Evolutionary conservation across 2,329 filamentous ascomycete genomes (phyloP).

Genomic region (Mariannaea elegans): DNA sequence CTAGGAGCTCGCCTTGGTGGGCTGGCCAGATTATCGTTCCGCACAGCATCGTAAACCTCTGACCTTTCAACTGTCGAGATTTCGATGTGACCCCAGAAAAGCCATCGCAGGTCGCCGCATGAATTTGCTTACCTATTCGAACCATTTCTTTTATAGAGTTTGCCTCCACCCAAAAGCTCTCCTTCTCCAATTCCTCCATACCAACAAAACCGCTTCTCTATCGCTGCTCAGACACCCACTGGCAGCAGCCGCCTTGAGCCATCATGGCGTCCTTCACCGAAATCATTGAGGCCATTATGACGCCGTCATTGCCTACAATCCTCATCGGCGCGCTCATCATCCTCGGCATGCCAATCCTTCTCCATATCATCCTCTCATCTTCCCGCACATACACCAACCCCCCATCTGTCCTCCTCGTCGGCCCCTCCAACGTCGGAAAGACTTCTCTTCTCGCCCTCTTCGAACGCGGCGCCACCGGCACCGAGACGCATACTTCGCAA

Average conservation of each 20-base stretch:
- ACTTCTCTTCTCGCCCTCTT: constrained; percentile 84
- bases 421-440: constrained; percentile 86
- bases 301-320: constrained; percentile 70
- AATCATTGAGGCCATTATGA: constrained; percentile 63
- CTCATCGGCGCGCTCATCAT: constrained; percentile 75
- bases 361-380: constrained; percentile 79
- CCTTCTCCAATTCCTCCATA: background rate
- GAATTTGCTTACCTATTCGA: background rate
- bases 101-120: constrained; percentile 1
- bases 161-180: background rate
- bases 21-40: constrained; percentile 21
- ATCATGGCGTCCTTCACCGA: constrained; percentile 51
- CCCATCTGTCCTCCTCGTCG: constrained; percentile 82
- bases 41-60: constrained; percentile 18
- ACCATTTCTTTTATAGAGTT: background rate
- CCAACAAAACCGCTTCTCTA: background rate
- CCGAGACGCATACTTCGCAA: constrained; percentile 66
- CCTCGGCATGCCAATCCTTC: constrained; percentile 76
- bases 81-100: background rate
- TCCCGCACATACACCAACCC: constrained; percentile 70
- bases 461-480: constrained; percentile 60
- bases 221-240: constrained; percentile 23
- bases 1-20: constrained; percentile 13
- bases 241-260: constrained; percentile 26
- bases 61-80: constrained; percentile 16